Evolutionary conservation across 345 rosid species (phyloP), one percentile per base, ranked within the genome.

Genomic region (Brassica rapa): DNA sequence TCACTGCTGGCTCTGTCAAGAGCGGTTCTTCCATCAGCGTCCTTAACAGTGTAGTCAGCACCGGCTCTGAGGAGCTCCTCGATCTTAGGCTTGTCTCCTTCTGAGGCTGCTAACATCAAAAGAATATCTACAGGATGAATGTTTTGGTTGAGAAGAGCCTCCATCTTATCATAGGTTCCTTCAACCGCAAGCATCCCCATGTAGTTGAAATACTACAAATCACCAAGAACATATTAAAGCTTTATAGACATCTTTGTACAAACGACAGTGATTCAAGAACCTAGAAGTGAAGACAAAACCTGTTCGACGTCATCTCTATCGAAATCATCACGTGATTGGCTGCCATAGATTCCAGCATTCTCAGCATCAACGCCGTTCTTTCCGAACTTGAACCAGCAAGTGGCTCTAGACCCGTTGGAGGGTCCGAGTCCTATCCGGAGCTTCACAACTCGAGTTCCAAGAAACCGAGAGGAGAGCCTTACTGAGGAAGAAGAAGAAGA

Each of bases 281-380:
- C 2, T 35, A 11, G 6, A 53, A 30, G 68, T 56, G 35, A 75
- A 41, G 19, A 62, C 74, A 14, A 19, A 60, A 94, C 98, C 98
- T 94, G 97, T 76, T 94, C 98, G n/a, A 94, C 97, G 68, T 94
- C 97, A 82, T 94, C 98, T 86, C 89, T 87, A 70, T 92, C 97
- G 72, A 92, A 94, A 77, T 94, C 98, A 71, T 89, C 97, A 24
- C 98, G 86, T 9, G 85, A 66, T 41, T 94, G 98, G 78, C 97
- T 90, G 4, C 97, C 97, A 83, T 94, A 94, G 77, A 92, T 90
- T 43, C 98, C 98, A 68, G 98, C 97, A 70, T 90, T 89, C 81
- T 92, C 93, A 62, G 98, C 95, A 77, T 94, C 97, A n/a, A 90
- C 93, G 19, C 97, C 98, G 79, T 81, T 88, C 78, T 89, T 88